phyloP scores from a whole-genome alignment of 257 asterid species.

The Plantago major region DNA sequence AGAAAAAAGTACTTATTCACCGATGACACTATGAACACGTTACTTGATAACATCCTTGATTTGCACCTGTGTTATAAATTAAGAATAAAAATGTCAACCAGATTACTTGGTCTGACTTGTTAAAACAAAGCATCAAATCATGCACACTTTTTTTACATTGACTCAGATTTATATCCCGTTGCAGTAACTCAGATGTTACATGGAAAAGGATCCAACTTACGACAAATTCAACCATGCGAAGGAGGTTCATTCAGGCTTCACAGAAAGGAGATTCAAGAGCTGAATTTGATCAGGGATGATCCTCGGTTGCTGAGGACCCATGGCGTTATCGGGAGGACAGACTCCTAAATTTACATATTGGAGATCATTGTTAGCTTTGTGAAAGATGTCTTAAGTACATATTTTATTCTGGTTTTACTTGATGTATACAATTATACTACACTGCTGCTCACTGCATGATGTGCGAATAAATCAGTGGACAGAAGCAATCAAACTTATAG shows the following conservation, averaged over 20 bases:
- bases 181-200: too few relatives aligned
- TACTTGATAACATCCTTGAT: neutral
- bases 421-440: too few relatives aligned
- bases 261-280: slow-evolving; percentile 14
- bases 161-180: too few relatives aligned
- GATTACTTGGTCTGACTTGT: slow-evolving; percentile 4
- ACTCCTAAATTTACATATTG: slow-evolving; percentile 8
- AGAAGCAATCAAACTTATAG: too few relatives aligned
- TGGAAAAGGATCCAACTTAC: too few relatives aligned
- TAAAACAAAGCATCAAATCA: neutral
- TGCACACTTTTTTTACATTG: too few relatives aligned
- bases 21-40: too few relatives aligned
- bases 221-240: slow-evolving; percentile 2
- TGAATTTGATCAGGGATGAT: slow-evolving; percentile 18
- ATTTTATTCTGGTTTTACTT: too few relatives aligned
- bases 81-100: neutral
- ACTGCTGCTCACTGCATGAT: too few relatives aligned
- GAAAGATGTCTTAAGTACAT: slow-evolving; percentile 7
- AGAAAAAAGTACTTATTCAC: too few relatives aligned
- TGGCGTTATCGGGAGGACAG: slow-evolving; percentile 3
- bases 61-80: slow-evolving; percentile 1
- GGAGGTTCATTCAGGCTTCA: slow-evolving; percentile 3
- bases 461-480: too few relatives aligned
- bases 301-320: slow-evolving; percentile 15
- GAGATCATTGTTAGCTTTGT: slow-evolving; percentile 8